Evolutionary conservation across 2,329 filamentous ascomycete species (phyloP).

Genomic region (Hypoxylon sp.): DNA sequence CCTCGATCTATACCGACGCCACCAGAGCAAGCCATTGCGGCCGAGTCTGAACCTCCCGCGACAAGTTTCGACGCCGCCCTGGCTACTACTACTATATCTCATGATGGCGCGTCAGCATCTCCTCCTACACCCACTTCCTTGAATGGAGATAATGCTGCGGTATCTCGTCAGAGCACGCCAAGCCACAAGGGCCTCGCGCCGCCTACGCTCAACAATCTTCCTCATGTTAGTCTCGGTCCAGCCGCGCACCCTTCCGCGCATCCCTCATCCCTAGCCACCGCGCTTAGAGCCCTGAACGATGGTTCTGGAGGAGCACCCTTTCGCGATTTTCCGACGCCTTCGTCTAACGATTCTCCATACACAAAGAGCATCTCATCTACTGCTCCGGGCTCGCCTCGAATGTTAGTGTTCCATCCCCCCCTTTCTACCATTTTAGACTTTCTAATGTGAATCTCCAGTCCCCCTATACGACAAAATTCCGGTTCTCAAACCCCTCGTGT

Average conservation of each 20-base stretch:
- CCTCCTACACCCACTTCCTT: constrained; percentile 47
- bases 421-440: constrained; percentile 20
- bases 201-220: constrained; percentile 51
- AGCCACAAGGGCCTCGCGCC: constrained; percentile 45
- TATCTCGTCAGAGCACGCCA: constrained; percentile 41
- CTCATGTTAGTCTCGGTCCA: constrained; percentile 50
- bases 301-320: constrained; percentile 54
- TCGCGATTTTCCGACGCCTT: constrained; percentile 52
- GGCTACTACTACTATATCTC: constrained; percentile 27
- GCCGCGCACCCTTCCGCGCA: constrained; percentile 54
- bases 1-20: constrained; percentile 49
- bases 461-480: constrained; percentile 79
- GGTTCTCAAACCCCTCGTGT: constrained; percentile 83
- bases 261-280: constrained; percentile 59
- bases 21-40: constrained; percentile 38
- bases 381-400: constrained; percentile 70
- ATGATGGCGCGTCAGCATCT: constrained; percentile 45
- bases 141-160: constrained; percentile 40
- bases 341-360: constrained; percentile 67
- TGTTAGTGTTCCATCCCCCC: constrained; percentile 62
- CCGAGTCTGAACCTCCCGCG: constrained; percentile 30
- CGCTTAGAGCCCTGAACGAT: constrained; percentile 61
- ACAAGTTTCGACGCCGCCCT: constrained; percentile 32
- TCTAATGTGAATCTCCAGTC: constrained; percentile 61
- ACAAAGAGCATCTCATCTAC: constrained; percentile 71